Evolutionary conservation across 306 rosid genomes (phyloP).

Genomic region (Vigna angularis): DNA sequence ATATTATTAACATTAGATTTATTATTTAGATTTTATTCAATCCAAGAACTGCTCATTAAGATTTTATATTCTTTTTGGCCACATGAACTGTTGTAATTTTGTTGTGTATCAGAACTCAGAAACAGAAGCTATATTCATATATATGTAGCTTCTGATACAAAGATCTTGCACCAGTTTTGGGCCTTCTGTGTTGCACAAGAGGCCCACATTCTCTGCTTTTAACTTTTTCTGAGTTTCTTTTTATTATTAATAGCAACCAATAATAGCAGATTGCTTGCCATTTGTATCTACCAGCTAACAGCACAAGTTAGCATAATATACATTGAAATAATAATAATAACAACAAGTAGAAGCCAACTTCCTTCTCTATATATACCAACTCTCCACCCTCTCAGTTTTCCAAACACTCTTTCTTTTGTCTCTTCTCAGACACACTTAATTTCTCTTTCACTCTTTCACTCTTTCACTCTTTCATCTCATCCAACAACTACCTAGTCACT

Average conservation of each 20-base stretch:
- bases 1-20: no score
- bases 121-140: neutral
- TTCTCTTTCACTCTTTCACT: neutral
- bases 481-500: neutral
- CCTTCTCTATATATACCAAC: constrained; percentile 42
- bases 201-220: constrained; percentile 45
- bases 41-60: neutral
- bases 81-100: neutral
- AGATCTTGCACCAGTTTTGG: constrained; percentile 54
- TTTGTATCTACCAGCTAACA: neutral
- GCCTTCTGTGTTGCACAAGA: constrained; percentile 42
- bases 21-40: neutral
- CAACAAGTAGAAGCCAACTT: neutral
- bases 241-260: neutral
- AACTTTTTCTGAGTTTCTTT: constrained; percentile 4
- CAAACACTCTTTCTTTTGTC: neutral
- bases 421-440: no score
- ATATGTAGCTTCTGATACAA: neutral
- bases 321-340: neutral
- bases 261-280: constrained; percentile 2
- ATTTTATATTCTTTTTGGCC: neutral
- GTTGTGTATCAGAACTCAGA: neutral
- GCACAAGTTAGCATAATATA: neutral
- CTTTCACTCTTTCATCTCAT: neutral
- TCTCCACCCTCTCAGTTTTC: constrained; percentile 16